Evolutionary conservation across 2,329 filamentous ascomycete species (phyloP).

Genomic region (Colletotrichum sp.): DNA sequence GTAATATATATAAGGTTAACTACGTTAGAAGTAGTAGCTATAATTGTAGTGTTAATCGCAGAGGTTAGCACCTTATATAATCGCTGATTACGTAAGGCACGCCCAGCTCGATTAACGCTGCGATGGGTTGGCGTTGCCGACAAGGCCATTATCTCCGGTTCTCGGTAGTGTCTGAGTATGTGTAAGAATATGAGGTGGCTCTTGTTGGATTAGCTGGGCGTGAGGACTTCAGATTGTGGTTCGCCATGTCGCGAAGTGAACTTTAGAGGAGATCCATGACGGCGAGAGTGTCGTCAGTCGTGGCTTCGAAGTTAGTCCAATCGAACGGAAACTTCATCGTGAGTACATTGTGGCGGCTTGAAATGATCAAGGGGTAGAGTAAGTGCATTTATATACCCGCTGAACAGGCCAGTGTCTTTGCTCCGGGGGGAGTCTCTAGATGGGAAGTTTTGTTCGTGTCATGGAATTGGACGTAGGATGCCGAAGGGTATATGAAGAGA

Average conservation of each 20-base stretch:
- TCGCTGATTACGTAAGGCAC: no score
- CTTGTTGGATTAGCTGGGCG: rapidly evolving
- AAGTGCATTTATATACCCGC: rapidly evolving
- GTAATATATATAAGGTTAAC: no score
- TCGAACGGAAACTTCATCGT: neutral
- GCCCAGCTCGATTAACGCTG: no score
- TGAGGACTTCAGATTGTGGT: no score
- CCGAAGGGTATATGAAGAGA: neutral
- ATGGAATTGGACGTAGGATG: neutral
- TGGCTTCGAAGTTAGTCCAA: neutral
- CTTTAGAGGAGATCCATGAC: no score
- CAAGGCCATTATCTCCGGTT: neutral
- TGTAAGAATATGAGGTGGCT: rapidly evolving
- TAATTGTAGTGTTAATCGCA: no score
- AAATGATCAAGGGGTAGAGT: rapidly evolving
- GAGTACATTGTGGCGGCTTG: neutral
- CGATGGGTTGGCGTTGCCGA: no score
- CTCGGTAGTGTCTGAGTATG: neutral
- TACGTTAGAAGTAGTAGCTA: no score
- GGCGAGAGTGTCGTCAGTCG: neutral
- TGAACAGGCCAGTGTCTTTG: neutral
- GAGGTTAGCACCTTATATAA: no score
- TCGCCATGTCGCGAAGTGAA: no score
- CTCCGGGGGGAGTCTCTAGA: rapidly evolving
- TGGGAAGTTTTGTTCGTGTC: rapidly evolving